Evolutionary conservation across 208 protist species (phyloP).

Genomic region (Acanthamoeba castellanii): DNA sequence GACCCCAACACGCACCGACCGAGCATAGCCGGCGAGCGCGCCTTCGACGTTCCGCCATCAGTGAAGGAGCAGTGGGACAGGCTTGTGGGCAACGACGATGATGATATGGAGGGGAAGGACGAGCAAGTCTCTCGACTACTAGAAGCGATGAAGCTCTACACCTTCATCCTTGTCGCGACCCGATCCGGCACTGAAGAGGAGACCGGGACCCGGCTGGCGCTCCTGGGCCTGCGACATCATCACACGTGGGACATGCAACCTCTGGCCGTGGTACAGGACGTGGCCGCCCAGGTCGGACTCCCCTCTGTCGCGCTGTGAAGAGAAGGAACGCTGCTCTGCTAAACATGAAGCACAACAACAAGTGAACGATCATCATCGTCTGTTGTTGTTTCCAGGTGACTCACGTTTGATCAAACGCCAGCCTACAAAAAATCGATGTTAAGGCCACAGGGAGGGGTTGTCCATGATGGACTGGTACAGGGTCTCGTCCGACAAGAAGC

Average conservation of each 20-base stretch:
- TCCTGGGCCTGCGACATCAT: not conserved
- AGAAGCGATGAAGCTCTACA: not conserved
- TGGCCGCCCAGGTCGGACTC: not conserved
- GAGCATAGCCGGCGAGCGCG: not conserved
- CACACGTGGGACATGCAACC: not conserved
- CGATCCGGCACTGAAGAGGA: not conserved
- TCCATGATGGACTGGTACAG: slow-evolving; percentile 15
- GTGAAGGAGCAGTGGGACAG: not conserved
- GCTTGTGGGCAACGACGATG: not conserved
- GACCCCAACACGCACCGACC: not conserved
- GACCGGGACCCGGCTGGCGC: not conserved
- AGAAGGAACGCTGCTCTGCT: too few relatives aligned
- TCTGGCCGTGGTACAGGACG: not conserved
- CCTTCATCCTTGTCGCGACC: not conserved
- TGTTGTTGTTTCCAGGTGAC: too few relatives aligned
- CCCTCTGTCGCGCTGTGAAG: not conserved
- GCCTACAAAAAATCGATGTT: too few relatives aligned
- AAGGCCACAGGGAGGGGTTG: not conserved
- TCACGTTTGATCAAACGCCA: too few relatives aligned
- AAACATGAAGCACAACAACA: too few relatives aligned
- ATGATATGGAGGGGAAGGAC: not conserved
- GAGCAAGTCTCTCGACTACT: not conserved
- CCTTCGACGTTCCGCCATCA: not conserved
- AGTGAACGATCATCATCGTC: too few relatives aligned
- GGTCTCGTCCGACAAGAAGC: not conserved